Conservation (phyloP, 2,329 filamentous ascomycete species). For the Pyricularia sp. region DNA sequence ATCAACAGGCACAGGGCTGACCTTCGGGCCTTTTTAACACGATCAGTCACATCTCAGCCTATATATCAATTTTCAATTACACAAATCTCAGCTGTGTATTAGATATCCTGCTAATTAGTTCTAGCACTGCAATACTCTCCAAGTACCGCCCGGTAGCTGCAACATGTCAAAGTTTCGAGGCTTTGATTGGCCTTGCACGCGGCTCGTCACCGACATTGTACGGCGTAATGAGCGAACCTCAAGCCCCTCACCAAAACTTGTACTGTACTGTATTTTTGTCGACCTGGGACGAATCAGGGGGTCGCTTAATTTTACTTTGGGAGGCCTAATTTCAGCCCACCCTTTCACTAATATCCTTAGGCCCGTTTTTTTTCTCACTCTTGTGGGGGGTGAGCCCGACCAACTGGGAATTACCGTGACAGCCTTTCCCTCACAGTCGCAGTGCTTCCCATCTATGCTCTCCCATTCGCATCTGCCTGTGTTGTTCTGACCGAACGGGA, state of each 20-base stretch:
- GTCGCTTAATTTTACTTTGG: not conserved
- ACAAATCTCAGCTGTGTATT: not conserved
- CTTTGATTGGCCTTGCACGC: not conserved
- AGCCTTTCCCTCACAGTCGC: not conserved
- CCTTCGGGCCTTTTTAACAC: not conserved
- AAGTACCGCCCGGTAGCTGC: not conserved
- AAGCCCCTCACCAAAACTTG: not conserved
- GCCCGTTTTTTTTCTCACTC: not conserved
- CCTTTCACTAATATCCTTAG: not conserved
- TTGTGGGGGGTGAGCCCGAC: not conserved
- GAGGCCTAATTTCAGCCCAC: not conserved
- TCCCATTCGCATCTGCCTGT: not conserved
- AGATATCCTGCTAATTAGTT: not conserved
- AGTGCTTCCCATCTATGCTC: no score
- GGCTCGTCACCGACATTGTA: not conserved
- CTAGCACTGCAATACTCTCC: not conserved
- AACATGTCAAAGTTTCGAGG: not conserved
- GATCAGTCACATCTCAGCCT: not conserved
- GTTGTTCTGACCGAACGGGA: not conserved
- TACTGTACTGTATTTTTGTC: not conserved
- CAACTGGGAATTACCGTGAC: not conserved
- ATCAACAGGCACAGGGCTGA: not conserved
- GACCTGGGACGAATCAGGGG: not conserved
- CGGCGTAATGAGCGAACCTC: not conserved
- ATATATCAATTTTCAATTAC: not conserved